A percentile compares a stretch with the other conserved stretches of the same genome.
Evolutionary conservation across 257 asterid genomes (phyloP).

Genomic region (Asclepias syriaca): DNA sequence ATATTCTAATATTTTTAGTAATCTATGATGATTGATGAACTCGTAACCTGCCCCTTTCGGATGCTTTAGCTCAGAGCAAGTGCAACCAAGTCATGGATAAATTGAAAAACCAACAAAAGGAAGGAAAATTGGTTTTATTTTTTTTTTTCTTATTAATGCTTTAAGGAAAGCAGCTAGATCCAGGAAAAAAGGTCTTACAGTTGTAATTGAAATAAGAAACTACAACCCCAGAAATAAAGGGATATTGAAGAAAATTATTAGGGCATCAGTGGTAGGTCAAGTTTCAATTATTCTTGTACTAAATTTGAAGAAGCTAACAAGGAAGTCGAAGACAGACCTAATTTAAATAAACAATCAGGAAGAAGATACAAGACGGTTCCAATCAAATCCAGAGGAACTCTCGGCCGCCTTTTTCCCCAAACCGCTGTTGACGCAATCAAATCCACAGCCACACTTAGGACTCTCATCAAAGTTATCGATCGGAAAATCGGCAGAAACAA

Average conservation of each 20-base stretch:
- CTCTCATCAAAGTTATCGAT: conserved; percentile 50
- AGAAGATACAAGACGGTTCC: conserved; percentile 20
- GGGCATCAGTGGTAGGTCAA: background rate
- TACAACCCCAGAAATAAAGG: background rate
- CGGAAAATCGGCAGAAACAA: conserved; percentile 53
- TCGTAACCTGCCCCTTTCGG: too few species aligned
- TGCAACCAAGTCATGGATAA: too few species aligned
- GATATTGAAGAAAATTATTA: background rate
- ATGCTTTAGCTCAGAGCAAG: too few species aligned
- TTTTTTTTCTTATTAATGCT: too few species aligned
- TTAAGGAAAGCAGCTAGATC: too few species aligned
- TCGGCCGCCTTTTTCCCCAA: background rate
- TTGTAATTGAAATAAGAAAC: background rate
- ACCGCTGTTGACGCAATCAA: conserved; percentile 33
- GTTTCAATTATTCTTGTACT: background rate
- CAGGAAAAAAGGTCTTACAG: conserved; percentile 16
- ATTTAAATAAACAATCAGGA: conserved; percentile 3
- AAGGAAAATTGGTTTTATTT: too few species aligned
- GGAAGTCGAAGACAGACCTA: background rate
- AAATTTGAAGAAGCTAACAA: background rate
- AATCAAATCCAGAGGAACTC: conserved; percentile 1
- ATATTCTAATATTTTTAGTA: too few species aligned
- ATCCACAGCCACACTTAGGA: conserved; percentile 85
- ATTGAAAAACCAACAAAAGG: too few species aligned
- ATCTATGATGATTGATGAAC: too few species aligned